Conservation (phyloP, 176 grass and related monocot species). For the Tillandsia leiboldiana region DNA sequence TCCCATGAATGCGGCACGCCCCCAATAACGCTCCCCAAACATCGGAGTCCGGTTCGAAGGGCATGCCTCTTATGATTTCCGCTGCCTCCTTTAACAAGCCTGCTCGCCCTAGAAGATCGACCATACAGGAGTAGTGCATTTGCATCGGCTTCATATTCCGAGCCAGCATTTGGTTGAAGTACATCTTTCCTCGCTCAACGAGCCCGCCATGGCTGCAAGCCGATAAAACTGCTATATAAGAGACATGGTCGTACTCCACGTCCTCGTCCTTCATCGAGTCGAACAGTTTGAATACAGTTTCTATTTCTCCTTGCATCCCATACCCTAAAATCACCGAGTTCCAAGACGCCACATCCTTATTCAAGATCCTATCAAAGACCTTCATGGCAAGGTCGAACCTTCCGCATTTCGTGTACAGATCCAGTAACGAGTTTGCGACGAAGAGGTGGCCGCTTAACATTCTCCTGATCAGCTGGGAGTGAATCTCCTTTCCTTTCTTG, state of each 20-base stretch:
- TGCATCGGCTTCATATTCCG: constrained; percentile 57
- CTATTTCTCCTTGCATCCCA: constrained; percentile 58
- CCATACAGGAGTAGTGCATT: constrained; percentile 91
- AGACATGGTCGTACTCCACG: constrained; percentile 68
- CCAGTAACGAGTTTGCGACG: constrained; percentile 58
- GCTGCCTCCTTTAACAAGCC: constrained; percentile 45
- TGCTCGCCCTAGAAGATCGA: constrained; percentile 75
- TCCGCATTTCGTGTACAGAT: constrained; percentile 69
- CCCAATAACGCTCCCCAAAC: constrained; percentile 86
- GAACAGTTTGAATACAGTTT: constrained; percentile 55
- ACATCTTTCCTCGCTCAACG: constrained; percentile 63
- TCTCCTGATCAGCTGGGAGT: constrained; percentile 55
- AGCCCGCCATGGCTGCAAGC: constrained; percentile 78
- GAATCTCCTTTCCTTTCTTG: constrained; percentile 76
- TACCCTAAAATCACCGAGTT: constrained; percentile 76
- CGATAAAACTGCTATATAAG: constrained; percentile 71
- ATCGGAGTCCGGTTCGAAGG: constrained; percentile 64
- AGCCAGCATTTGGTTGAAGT: constrained; percentile 62
- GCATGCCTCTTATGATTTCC: constrained; percentile 68
- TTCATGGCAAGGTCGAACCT: constrained; percentile 52
- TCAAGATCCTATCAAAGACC: constrained; percentile 47
- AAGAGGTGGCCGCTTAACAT: constrained; percentile 39
- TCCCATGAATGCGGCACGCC: constrained; percentile 70
- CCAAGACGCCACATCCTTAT: constrained; percentile 72
- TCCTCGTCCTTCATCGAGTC: constrained; percentile 53